phyloP scores from a whole-genome alignment of 148 eudicot genomes.

The Tetragonia tetragonoides region DNA sequence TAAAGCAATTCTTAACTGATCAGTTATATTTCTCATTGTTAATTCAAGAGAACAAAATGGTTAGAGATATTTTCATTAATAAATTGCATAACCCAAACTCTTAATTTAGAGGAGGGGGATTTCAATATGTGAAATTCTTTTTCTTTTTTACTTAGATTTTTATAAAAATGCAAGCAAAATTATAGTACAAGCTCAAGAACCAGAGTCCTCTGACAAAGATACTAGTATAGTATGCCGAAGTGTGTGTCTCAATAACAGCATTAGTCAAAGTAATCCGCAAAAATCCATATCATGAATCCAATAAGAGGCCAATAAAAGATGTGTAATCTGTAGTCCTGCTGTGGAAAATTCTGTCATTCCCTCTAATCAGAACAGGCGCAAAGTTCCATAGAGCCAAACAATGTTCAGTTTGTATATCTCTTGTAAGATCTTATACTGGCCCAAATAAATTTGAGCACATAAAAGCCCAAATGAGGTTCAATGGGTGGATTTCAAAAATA shows the following conservation, averaged over 20 bases:
- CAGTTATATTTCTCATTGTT: not conserved
- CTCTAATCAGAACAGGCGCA: no score
- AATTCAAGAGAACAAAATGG: not conserved
- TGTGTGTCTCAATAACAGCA: not conserved
- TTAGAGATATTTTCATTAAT: no score
- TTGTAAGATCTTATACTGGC: not conserved
- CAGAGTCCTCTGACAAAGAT: conserved; percentile 1
- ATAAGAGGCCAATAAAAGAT: not conserved
- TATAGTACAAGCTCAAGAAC: not conserved
- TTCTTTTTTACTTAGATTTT: no score
- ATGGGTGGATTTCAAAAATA: not conserved
- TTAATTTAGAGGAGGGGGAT: no score
- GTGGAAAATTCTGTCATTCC: no score
- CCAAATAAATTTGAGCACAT: not conserved
- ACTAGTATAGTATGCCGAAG: not conserved
- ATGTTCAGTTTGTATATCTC: not conserved
- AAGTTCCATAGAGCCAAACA: not conserved
- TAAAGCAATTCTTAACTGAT: not conserved
- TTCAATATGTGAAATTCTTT: no score
- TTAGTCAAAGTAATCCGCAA: not conserved
- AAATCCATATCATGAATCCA: not conserved
- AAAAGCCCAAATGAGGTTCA: not conserved
- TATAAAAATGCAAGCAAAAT: no score
- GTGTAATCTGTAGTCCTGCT: not conserved
- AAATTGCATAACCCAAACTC: no score